phyloP scores from a whole-genome alignment of 2,329 filamentous ascomycete species.

The Aspergillus fructus region DNA sequence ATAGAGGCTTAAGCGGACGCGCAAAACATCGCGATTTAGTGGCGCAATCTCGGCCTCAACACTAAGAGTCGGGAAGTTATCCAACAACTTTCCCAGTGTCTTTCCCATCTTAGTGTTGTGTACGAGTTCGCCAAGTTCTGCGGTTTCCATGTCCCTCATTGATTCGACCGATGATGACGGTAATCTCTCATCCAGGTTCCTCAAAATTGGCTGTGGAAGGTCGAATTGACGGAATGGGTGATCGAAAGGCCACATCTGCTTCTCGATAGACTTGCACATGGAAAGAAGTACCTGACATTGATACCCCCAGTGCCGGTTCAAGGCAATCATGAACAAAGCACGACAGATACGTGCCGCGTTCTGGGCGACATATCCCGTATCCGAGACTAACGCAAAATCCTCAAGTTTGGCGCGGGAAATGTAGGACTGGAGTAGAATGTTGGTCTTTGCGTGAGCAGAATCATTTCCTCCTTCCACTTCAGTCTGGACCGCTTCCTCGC shows the following conservation, averaged over 20 bases:
- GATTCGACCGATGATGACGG: constrained; percentile 71
- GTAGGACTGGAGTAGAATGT: constrained; percentile 90
- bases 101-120: constrained; percentile 87
- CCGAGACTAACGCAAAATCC: constrained; percentile 89
- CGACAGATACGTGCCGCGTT: constrained; percentile 93
- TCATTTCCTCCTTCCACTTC: constrained; percentile 69
- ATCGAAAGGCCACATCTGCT: constrained; percentile 89
- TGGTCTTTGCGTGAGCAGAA: constrained; percentile 84
- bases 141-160: constrained; percentile 87
- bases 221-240: constrained; percentile 97
- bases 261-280: constrained; percentile 95
- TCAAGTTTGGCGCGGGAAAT: constrained; percentile 86
- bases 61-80: constrained; percentile 87
- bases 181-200: constrained; percentile 80
- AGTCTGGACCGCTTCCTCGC: constrained; percentile 70
- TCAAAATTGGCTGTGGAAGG: constrained; percentile 76
- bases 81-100: constrained; percentile 75
- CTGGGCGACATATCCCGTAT: constrained; percentile 92
- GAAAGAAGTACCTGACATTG: constrained; percentile 90
- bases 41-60: constrained; percentile 95
- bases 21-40: constrained; percentile 86
- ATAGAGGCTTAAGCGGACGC: constrained; percentile 82
- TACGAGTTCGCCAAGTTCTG: constrained; percentile 86
- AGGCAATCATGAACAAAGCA: constrained; percentile 93
- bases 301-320: constrained; percentile 93